These are phyloP conservation scores for Rhodotorula diobovata DNA, from an alignment of 768 basidiomycete species.

Conservation along the genomic window DNA sequence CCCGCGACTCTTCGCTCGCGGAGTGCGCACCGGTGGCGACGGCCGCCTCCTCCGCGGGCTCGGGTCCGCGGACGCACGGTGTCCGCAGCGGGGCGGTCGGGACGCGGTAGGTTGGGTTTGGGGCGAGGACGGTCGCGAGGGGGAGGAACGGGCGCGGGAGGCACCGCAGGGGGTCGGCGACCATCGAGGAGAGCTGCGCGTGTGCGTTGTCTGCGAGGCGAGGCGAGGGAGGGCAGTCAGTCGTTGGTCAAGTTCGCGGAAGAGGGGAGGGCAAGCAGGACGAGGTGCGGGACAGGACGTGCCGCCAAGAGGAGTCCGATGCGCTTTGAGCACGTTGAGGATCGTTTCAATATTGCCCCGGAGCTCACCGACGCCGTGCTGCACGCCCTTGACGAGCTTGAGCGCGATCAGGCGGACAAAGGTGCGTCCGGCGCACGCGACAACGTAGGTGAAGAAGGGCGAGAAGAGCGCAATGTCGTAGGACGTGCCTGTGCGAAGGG, in stretches of 20 bases:
- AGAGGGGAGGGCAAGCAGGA: background rate
- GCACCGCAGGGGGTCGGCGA: constrained; percentile 18
- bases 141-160: constrained; percentile 1
- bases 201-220: constrained; percentile 7
- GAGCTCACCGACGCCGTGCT: constrained; percentile 3
- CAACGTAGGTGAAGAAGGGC: constrained; percentile 20
- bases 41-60: too few species aligned
- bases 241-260: too few species aligned
- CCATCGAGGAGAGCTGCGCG: constrained; percentile 11
- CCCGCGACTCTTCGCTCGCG: too few species aligned
- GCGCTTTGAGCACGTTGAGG: constrained; percentile 14
- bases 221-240: background rate
- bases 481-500: constrained; percentile 1
- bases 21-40: too few species aligned
- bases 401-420: constrained; percentile 38
- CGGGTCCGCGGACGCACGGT: too few species aligned
- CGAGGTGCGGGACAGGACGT: background rate
- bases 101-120: too few species aligned
- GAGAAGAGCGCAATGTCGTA: constrained; percentile 32
- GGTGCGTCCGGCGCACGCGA: constrained; percentile 37
- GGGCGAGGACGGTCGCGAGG: background rate
- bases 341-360: constrained; percentile 17
- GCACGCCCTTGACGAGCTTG: background rate
- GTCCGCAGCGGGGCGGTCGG: too few species aligned
- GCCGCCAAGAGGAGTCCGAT: constrained; percentile 29